Conservation (phyloP, 495 filamentous ascomycete genomes). For the Sordaria brevicollis region DNA sequence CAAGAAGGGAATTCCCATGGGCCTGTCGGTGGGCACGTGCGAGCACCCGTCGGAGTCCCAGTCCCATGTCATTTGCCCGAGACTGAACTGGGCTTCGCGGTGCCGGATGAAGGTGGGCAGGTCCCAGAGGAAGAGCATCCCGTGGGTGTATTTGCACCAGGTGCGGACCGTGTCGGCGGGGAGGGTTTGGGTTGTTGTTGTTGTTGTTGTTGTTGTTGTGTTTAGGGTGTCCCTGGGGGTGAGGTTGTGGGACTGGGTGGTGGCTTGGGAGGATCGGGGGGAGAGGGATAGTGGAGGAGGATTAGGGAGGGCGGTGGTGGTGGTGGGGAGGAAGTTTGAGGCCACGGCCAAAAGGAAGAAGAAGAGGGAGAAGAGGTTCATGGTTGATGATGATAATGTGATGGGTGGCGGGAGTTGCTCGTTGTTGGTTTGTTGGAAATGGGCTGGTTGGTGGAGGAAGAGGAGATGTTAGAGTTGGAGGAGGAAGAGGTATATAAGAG, state of each 20-base stretch:
- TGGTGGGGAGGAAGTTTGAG: too few species aligned
- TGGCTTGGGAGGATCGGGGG: too few species aligned
- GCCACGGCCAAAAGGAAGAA: not conserved
- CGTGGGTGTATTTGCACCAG: not conserved
- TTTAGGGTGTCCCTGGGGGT: not conserved
- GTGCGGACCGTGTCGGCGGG: not conserved
- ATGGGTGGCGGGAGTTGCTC: too few species aligned
- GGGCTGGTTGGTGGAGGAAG: too few species aligned
- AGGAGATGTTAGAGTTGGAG: too few species aligned
- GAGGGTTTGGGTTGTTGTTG: too few species aligned
- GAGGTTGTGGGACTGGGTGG: too few species aligned
- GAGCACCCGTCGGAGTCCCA: not conserved
- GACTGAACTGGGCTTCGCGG: not conserved
- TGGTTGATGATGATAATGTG: too few species aligned
- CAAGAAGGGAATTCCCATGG: not conserved
- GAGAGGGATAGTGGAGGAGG: too few species aligned
- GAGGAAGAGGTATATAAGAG: too few species aligned
- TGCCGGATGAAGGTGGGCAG: not conserved
- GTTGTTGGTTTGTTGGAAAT: too few species aligned
- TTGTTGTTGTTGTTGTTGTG: too few species aligned
- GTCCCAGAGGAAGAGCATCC: not conserved
- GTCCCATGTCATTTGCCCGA: not conserved
- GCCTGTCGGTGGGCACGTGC: accelerated
- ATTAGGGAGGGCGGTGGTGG: not conserved
- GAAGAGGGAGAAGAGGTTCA: not conserved